These are phyloP conservation scores for Microdochium paspali DNA, from an alignment of 2,329 filamentous ascomycete genomes.

Conservation along the genomic window DNA sequence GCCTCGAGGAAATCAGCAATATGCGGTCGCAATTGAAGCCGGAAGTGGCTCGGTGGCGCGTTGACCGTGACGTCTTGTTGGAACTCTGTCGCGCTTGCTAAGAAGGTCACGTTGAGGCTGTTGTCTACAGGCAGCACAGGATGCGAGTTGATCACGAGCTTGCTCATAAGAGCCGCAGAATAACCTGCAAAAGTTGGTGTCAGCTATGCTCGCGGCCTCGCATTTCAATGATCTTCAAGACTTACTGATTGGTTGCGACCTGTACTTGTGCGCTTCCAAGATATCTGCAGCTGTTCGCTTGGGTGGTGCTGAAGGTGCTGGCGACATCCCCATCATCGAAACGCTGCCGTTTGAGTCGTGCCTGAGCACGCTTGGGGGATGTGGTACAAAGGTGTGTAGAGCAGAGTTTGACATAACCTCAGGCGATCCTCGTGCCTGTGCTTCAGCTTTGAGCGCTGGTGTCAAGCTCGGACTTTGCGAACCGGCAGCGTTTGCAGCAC, in stretches of 20 bases:
- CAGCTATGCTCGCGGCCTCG: slow-evolving; percentile 5
- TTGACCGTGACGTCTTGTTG: slow-evolving; percentile 67
- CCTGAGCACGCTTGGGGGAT: background rate
- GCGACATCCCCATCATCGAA: background rate
- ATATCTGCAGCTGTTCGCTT: slow-evolving; percentile 19
- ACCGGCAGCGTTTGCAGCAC: slow-evolving; percentile 13
- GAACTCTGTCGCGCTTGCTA: slow-evolving; percentile 54
- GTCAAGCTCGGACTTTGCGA: slow-evolving; percentile 6
- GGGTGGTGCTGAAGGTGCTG: slow-evolving; percentile 12
- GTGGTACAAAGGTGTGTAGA: background rate
- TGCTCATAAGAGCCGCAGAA: slow-evolving; percentile 18
- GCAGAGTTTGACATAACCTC: background rate
- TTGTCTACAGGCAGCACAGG: slow-evolving; percentile 52
- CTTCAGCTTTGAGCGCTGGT: background rate
- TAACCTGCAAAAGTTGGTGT: slow-evolving; percentile 8
- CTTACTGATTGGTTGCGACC: slow-evolving; percentile 19
- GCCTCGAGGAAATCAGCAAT: slow-evolving; percentile 53
- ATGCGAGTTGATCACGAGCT: slow-evolving; percentile 31
- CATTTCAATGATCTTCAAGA: background rate
- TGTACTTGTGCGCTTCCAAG: slow-evolving; percentile 20
- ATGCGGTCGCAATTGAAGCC: slow-evolving; percentile 60
- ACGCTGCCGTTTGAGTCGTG: background rate
- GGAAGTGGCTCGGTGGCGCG: slow-evolving; percentile 56
- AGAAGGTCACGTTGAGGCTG: slow-evolving; percentile 54
- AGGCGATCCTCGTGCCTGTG: background rate